Conservation (phyloP, 805 yeast genomes). For the Candida berthetii region DNA sequence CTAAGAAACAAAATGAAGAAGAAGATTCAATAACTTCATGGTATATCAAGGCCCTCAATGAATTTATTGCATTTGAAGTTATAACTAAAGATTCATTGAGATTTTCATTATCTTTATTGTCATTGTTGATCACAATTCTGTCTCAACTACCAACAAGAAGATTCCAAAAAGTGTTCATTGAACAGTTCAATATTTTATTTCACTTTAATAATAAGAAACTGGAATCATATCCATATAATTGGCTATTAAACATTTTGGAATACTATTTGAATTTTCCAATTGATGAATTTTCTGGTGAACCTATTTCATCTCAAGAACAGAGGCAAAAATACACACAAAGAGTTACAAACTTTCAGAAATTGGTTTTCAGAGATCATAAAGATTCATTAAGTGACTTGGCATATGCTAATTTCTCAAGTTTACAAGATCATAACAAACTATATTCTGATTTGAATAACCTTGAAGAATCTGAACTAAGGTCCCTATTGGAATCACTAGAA, state of each 20-base stretch:
- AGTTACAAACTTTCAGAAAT: constrained; percentile 18
- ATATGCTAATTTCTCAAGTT: constrained; percentile 5
- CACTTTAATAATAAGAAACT: background rate
- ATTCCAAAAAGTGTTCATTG: constrained; percentile 25
- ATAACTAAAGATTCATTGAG: background rate
- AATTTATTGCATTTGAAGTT: background rate
- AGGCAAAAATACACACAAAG: constrained; percentile 5
- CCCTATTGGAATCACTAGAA: background rate
- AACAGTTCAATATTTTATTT: constrained; percentile 18
- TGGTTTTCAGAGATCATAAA: constrained; percentile 13
- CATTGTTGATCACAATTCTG: constrained; percentile 21
- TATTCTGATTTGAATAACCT: background rate
- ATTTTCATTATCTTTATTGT: constrained; percentile 6
- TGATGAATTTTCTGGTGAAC: constrained; percentile 32
- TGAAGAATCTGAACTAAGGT: background rate
- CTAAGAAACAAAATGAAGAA: background rate
- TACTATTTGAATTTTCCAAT: constrained; percentile 31
- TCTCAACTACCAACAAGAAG: constrained; percentile 37
- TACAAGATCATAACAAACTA: constrained; percentile 5
- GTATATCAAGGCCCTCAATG: background rate
- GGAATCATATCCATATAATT: background rate
- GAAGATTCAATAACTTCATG: no score
- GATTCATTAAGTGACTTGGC: constrained; percentile 8
- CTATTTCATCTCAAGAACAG: constrained; percentile 10
- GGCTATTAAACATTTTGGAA: constrained; percentile 9